phyloP scores from a whole-genome alignment of 148 eudicot species.

The Dysphania ambrosioides region DNA sequence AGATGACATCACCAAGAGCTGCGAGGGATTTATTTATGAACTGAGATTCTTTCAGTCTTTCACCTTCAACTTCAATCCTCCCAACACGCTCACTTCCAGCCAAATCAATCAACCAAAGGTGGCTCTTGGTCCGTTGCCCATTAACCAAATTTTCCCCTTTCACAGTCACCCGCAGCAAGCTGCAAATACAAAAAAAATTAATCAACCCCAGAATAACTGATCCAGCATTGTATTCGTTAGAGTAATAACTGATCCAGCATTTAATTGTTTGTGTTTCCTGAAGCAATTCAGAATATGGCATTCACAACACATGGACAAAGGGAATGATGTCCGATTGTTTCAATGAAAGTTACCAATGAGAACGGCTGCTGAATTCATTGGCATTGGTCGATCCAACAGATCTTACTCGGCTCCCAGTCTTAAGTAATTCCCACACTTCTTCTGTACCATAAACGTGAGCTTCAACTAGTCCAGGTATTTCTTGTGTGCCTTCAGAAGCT shows the following conservation, averaged over 20 bases:
- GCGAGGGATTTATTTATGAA: constrained; percentile 89
- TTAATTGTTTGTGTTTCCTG: not conserved
- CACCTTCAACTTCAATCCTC: constrained; percentile 92
- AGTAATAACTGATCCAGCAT: not conserved
- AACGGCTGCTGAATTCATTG: constrained; percentile 91
- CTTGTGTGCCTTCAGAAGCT: constrained; percentile 85
- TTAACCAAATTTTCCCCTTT: constrained; percentile 61
- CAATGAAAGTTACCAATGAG: constrained; percentile 64
- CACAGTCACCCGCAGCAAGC: constrained; percentile 83
- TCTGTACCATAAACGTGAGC: constrained; percentile 57
- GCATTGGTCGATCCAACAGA: constrained; percentile 95
- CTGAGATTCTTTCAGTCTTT: constrained; percentile 92
- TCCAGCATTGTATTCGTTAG: not conserved
- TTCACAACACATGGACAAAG: not conserved
- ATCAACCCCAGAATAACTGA: not conserved
- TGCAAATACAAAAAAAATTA: constrained; percentile 29
- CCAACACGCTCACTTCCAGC: constrained; percentile 98
- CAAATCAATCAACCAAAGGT: constrained; percentile 95
- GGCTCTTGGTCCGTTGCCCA: constrained; percentile 78
- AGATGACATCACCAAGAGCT: constrained; percentile 92
- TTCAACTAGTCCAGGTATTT: constrained; percentile 94
- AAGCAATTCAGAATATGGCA: not conserved
- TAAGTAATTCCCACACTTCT: constrained; percentile 87
- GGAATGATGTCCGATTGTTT: not conserved
- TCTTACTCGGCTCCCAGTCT: constrained; percentile 70